Base-by-base conservation (phyloP, 352 stramenopile genomes). In the Pythium utonaiense region DNA sequence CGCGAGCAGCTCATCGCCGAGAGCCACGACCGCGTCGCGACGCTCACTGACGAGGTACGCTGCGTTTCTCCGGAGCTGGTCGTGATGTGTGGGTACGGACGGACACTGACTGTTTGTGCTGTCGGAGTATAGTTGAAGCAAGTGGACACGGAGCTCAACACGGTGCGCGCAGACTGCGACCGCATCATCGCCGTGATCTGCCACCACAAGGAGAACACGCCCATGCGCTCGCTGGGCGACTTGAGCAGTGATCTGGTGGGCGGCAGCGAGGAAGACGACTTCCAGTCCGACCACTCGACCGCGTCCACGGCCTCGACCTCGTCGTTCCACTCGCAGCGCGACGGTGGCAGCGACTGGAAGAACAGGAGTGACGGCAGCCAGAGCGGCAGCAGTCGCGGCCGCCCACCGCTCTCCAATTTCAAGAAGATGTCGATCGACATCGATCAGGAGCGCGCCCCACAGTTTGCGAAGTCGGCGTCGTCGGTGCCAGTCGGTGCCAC, bases 11-110 rank as follows among this genome's bases (percentile, higher is more conserved):
- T 84, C 4, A 66, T 78, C 28, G 66, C 59, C 9, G 31, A 67
- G 1, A 73, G 76, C 50, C 70, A 70, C 54, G 59, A 77, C n/a
- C 73, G 73, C 49, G 74, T 74, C 53, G 49, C 74, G 28, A 66
- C 69, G 34, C 70, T 91, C 44, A 70, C 74, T 21, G 62, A 79
- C n/a, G 75, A 88, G 60, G 65, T 72, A 31, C 36, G 52, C 17
- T 12, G n/a, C n/a, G n/a, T n/a, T n/a, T n/a, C n/a, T n/a, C n/a
- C n/a, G 38, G 12, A 10, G 10, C 25, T 47, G 21, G 6, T 50
- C 13, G 36, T 25, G 6, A 13, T 38, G 0, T 21, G 33, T 40
- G n/a, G n/a, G 14, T 21, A 36, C 25, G 16, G 25, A 31, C 19
- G 51, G 33, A 21, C 10, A 17, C 33, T 57, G 5, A 13, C 13